Conservation (phyloP, 306 rosid species). For the Quercus robur region DNA sequence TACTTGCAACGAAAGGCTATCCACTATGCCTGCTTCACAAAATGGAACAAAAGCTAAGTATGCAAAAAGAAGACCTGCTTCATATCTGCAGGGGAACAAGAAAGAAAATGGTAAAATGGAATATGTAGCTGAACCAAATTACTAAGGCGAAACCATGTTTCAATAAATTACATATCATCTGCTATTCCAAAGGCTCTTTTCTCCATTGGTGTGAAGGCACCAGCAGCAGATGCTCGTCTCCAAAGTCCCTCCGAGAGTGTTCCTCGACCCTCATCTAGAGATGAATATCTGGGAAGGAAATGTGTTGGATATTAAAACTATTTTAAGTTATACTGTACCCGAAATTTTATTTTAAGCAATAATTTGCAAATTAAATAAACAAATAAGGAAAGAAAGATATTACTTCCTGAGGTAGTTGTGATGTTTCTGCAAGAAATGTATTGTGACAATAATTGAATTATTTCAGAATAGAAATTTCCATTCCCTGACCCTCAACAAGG, state of each 20-base stretch:
- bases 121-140: conserved; percentile 22
- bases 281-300: conserved; percentile 48
- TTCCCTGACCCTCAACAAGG: background rate
- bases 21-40: conserved; percentile 80
- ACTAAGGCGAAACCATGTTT: conserved; percentile 20
- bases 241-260: conserved; percentile 81
- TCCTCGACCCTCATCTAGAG: conserved; percentile 50
- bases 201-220: conserved; percentile 72
- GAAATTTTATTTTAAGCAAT: background rate
- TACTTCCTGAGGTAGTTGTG: background rate
- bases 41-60: conserved; percentile 90
- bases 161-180: conserved; percentile 74
- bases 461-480: background rate
- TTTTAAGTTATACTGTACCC: background rate
- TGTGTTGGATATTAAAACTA: conserved; percentile 19
- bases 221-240: conserved; percentile 78
- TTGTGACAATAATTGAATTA: background rate
- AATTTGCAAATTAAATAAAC: background rate
- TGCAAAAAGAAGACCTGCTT: conserved; percentile 90
- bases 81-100: conserved; percentile 59
- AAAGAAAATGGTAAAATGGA: conserved; percentile 4
- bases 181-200: conserved; percentile 95
- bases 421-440: background rate
- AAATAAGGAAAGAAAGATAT: background rate
- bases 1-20: conserved; percentile 93